Evolutionary conservation across 2,329 filamentous ascomycete species (phyloP), one percentile per base, ranked within the genome.

Genomic region (Ambrosiella cleistominuta): DNA sequence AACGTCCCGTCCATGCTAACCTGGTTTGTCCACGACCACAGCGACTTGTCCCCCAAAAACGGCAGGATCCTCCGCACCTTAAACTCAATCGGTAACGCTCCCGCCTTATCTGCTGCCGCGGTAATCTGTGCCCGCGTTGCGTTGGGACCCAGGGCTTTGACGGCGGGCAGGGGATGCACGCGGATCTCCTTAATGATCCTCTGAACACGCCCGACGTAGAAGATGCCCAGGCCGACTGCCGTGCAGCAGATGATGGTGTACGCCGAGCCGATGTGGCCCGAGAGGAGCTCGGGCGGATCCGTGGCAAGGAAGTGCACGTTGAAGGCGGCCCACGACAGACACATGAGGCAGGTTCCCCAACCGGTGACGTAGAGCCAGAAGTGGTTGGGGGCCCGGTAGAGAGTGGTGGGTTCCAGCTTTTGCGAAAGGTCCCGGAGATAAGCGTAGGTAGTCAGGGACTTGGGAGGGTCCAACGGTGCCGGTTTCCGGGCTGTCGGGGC

Each of bases 301-400:
- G 72, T 66, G 62, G 76, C 74, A 47, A 75, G 72, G 57, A 70
- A 67, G 64, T 73, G 75, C 62, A 74, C 75, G 66, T 78, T 76
- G 63, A 74, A 71, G 52, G 71, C 68, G 1, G 75, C 72, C 64
- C 75, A 80, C 42, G 67, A 63, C 59, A 79, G 71, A 67, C 75
- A 79, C 64, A 78, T 76, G 19, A 73, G 61, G 1, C 77, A 77
- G 35, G 78, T 75, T 12, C 70, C 67, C 68, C 82, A 82, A 65
- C 79, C 79, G 51, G 78, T 77, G 63, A 78, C 66, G 62, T 83
- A 75, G 67, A 82, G 84, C 68, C 75, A 74, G 59, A 77, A 76
- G 64, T 86, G 82, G 1, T 81, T 80, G 12, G 80, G 80, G 1
- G 78, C 76, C 64, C 82, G 74, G 71, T 85, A 88, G 49, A 88